phyloP scores from a whole-genome alignment of 2,329 filamentous ascomycete genomes.

The Fusarium siculi region DNA sequence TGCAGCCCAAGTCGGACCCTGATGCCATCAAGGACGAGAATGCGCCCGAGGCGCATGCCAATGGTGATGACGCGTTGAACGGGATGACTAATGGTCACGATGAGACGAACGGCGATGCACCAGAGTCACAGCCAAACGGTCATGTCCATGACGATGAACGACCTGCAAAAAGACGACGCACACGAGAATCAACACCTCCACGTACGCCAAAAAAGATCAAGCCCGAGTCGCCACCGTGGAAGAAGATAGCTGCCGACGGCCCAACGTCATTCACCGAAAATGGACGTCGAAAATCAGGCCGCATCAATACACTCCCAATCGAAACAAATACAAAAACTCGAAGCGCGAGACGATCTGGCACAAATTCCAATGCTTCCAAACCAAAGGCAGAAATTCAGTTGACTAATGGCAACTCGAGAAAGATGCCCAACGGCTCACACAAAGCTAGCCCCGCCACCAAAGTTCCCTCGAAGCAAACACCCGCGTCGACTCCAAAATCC shows the following conservation, averaged over 20 bases:
- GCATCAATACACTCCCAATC: slow-evolving; percentile 67
- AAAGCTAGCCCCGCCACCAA: slow-evolving; percentile 45
- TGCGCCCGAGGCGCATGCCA: slow-evolving; percentile 29
- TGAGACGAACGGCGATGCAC: slow-evolving; percentile 41
- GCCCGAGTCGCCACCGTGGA: slow-evolving; percentile 89
- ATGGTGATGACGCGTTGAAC: slow-evolving; percentile 35
- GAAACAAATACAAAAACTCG: slow-evolving; percentile 65
- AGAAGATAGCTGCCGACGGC: slow-evolving; percentile 83
- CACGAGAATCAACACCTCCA: slow-evolving; percentile 60
- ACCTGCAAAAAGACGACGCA: slow-evolving; percentile 74
- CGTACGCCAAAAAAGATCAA: slow-evolving; percentile 53
- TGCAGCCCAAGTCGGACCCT: slow-evolving; percentile 47
- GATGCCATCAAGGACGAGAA: slow-evolving; percentile 42
- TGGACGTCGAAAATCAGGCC: slow-evolving; percentile 75
- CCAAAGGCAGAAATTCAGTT: slow-evolving; percentile 44
- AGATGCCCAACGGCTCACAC: slow-evolving; percentile 39
- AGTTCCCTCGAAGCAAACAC: slow-evolving; percentile 34
- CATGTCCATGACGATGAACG: slow-evolving; percentile 55
- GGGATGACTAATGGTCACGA: slow-evolving; percentile 18
- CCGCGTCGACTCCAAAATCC: slow-evolving; percentile 46
- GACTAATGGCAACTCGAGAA: slow-evolving; percentile 43
- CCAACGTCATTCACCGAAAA: slow-evolving; percentile 85
- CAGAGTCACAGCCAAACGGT: slow-evolving; percentile 53
- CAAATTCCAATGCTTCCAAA: slow-evolving; percentile 48
- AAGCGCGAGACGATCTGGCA: slow-evolving; percentile 59